Base-by-base conservation (phyloP, 1,284 basidiomycete species). In the Ceratorhiza oryzae-sativae region DNA sequence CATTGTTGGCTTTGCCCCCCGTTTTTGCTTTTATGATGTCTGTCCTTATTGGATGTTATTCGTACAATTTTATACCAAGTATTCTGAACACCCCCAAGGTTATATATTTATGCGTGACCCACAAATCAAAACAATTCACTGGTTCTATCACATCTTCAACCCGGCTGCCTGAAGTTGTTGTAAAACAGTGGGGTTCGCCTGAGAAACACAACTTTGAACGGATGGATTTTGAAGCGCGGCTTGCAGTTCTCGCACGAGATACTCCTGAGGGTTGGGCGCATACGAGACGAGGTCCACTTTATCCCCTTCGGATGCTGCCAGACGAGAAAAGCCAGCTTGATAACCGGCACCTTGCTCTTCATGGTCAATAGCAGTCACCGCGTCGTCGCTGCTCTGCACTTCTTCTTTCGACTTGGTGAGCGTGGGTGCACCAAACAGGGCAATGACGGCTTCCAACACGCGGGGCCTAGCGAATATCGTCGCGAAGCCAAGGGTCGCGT, bases 321-420 rank as follows among this genome's bases (percentile, higher is more conserved):
- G 86, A 56, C 91, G 88, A 68, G 95, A 95, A 82, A 97, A 99
- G 1, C 91, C 90, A 0, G 93, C 92, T 79, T 99, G 97, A 82
- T 98, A 99, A 0, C 94, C 93, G 3, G 90, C 88, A 8, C 91
- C 86, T 78, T 92, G 90, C 78, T 93, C 97, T 78, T 98, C 96
- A 75, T 89, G 90, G 80, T 98, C 97, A 55, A 97, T 87, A 51
- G 88, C 86, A 0, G 91, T 91, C 41, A 93, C 78, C 0, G 88
- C 90, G 0, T 84, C 86, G 58, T 87, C 83, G 23, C 74, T 49
- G 12, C 49, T 55, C 34, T 49, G 46, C 18, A 34, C 49, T 15
- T 67, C 63, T 1, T 53, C 51, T 25, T 48, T 67, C 13, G 63
- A 67, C 36, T 67, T 67, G 63, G 61, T 45, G 12, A 65, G 48